Percentiles rank a stretch among this genome's conserved stretches.
phyloP scores from a whole-genome alignment of 2,329 filamentous ascomycete genomes.

The Aspergillus piperis region DNA sequence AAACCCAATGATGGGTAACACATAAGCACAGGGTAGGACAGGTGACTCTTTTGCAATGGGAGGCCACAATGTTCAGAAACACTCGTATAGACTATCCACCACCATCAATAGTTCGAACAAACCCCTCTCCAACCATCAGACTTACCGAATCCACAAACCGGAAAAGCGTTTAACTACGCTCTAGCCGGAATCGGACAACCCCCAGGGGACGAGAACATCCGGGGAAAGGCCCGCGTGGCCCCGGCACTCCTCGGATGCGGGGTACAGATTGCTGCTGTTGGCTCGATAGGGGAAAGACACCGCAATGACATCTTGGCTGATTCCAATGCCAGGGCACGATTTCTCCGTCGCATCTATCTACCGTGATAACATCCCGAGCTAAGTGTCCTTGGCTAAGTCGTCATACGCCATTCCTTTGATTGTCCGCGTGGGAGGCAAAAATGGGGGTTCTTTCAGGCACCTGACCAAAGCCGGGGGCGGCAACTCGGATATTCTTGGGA shows the following conservation, averaged over 20 bases:
- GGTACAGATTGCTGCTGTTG: constrained; percentile 17
- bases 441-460: background rate
- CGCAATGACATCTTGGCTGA: background rate
- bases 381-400: background rate
- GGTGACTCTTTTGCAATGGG: background rate
- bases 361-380: background rate
- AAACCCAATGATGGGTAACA: background rate
- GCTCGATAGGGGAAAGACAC: background rate
- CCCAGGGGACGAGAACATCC: constrained; percentile 10
- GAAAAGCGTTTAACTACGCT: background rate
- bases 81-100: background rate
- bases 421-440: background rate
- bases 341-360: background rate
- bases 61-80: background rate
- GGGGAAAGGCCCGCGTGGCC: constrained; percentile 27
- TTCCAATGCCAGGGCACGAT: background rate
- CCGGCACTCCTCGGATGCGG: constrained; percentile 26
- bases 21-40: background rate
- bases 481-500: constrained; percentile 5
- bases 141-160: no score
- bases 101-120: background rate
- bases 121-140: background rate
- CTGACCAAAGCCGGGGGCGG: background rate
- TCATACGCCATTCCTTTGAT: background rate
- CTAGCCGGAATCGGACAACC: background rate